phyloP scores from a whole-genome alignment of 2,329 filamentous ascomycete genomes.

The Xylaria sp. region DNA sequence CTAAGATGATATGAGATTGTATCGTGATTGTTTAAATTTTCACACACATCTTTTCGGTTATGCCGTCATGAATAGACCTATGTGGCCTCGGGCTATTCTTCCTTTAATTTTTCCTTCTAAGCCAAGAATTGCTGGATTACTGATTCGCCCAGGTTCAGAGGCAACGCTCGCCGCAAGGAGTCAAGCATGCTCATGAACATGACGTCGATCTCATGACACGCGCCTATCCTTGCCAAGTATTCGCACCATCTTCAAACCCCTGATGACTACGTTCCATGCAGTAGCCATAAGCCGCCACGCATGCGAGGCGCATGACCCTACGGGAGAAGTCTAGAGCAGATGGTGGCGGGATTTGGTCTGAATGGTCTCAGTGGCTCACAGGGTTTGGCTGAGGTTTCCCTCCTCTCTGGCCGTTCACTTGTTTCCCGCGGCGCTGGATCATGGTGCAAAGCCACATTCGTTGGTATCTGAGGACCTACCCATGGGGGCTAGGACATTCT shows the following conservation, averaged over 20 bases:
- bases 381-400: neutral
- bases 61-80: neutral
- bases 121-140: neutral
- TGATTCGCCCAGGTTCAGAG: too few species aligned
- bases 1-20: neutral
- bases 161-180: neutral
- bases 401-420: neutral
- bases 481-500: too few species aligned
- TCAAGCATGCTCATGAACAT: neutral
- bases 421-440: neutral
- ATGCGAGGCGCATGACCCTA: neutral
- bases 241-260: neutral
- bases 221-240: neutral
- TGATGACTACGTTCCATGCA: neutral
- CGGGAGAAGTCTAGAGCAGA: neutral
- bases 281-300: neutral
- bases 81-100: neutral
- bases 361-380: neutral
- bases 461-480: neutral
- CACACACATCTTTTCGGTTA: neutral
- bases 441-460: neutral
- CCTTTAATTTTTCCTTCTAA: too few species aligned
- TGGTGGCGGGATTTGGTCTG: neutral
- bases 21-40: neutral
- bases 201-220: neutral